Evolutionary conservation across 495 filamentous ascomycete genomes (phyloP).

Genomic region (Penicillium fimorum): DNA sequence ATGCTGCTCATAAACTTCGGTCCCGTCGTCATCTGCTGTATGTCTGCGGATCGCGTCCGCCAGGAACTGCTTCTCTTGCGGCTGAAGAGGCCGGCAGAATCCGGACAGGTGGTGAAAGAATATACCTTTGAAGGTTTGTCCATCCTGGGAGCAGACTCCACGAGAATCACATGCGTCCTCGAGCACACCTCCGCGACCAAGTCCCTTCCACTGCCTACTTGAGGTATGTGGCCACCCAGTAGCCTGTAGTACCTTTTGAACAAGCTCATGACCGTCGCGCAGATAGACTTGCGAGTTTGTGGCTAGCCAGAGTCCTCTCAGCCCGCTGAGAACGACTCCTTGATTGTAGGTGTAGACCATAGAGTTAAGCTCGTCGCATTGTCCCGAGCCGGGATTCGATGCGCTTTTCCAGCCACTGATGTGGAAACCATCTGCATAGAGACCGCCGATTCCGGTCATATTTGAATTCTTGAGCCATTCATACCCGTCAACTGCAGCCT

Average conservation of each 20-base stretch:
- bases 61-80: constrained; percentile 35
- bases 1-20: constrained; percentile 48
- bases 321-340: constrained; percentile 84
- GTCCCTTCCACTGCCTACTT: constrained; percentile 61
- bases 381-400: constrained; percentile 46
- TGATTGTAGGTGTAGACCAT: constrained; percentile 98
- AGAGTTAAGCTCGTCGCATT: constrained; percentile 77
- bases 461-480: constrained; percentile 72
- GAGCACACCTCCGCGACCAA: constrained; percentile 75
- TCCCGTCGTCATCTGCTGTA: constrained; percentile 25
- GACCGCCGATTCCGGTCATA: constrained; percentile 77
- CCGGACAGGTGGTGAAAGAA: constrained; percentile 85
- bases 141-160: constrained; percentile 76
- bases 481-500: constrained; percentile 74
- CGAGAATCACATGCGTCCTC: constrained; percentile 81
- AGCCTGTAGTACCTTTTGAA: constrained; percentile 68
- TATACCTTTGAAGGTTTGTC: constrained; percentile 93
- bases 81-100: constrained; percentile 71
- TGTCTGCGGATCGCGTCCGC: constrained; percentile 30
- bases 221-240: constrained; percentile 64
- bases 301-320: constrained; percentile 73
- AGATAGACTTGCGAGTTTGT: constrained; percentile 69
- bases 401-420: constrained; percentile 61
- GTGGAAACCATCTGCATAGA: constrained; percentile 91
- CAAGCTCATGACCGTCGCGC: constrained; percentile 71